Evolutionary conservation across 192 early-diverging fungal species (phyloP).

Genomic region (Mortierella alpina): DNA sequence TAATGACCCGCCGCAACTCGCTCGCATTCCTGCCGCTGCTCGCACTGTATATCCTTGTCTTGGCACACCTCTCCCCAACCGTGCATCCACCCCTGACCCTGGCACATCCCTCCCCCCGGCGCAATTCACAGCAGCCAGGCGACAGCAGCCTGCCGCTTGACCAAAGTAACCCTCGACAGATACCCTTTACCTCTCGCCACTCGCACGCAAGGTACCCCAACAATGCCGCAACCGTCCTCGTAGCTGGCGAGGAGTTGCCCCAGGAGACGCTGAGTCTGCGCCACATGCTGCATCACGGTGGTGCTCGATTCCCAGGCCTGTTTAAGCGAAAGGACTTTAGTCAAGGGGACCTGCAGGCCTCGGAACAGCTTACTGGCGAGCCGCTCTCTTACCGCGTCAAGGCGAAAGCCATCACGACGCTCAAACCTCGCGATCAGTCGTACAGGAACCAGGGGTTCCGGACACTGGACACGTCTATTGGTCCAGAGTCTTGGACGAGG

Average conservation of each 20-base stretch:
- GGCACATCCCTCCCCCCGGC: slow-evolving; percentile 16
- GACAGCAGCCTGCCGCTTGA: no score
- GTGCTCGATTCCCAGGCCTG: slow-evolving; percentile 34
- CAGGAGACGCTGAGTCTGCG: slow-evolving; percentile 32
- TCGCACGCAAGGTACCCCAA: background rate
- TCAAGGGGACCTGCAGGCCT: background rate
- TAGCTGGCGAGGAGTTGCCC: slow-evolving; percentile 6
- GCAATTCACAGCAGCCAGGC: no score
- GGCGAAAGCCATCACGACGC: slow-evolving; percentile 5
- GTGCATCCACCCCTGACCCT: background rate
- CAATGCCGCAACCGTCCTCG: background rate
- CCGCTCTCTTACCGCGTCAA: slow-evolving; percentile 36
- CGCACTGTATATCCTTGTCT: slow-evolving; percentile 12
- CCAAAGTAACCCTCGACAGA: background rate
- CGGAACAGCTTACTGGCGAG: slow-evolving; percentile 18
- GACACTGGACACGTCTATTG: slow-evolving; percentile 21
- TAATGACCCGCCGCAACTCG: slow-evolving; percentile 15
- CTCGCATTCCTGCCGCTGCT: slow-evolving; percentile 18
- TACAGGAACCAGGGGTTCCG: slow-evolving; percentile 39
- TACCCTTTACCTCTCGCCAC: background rate
- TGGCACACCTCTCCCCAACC: slow-evolving; percentile 14
- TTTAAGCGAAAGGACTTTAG: slow-evolving; percentile 44
- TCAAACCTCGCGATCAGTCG: slow-evolving; percentile 31
- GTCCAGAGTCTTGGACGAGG: slow-evolving; percentile 35
- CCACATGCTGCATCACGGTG: slow-evolving; percentile 56